These are phyloP conservation scores for Parathielavia hyrcaniae DNA, from an alignment of 495 filamentous ascomycete genomes.

Conservation along the genomic window DNA sequence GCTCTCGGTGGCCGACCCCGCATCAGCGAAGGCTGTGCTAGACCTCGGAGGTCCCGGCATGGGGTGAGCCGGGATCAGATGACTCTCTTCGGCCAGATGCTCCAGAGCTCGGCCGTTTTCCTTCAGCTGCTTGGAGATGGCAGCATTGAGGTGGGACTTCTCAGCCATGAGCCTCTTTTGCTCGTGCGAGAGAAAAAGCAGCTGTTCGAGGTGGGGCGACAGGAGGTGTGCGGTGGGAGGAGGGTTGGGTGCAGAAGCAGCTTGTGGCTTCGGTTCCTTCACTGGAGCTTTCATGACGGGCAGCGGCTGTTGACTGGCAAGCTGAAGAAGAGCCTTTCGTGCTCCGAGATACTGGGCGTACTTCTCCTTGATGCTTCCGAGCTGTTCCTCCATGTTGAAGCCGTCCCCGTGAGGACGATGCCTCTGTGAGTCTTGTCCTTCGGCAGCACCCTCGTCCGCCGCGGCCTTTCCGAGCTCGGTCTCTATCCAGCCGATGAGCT, in stretches of 20 bases:
- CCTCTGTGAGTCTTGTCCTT: constrained; percentile 28
- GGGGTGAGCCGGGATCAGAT: constrained; percentile 59
- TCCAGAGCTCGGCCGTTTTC: constrained; percentile 52
- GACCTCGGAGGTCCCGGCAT: constrained; percentile 31
- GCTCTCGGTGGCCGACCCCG: constrained; percentile 22
- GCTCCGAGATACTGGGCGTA: constrained; percentile 43
- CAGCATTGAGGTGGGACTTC: constrained; percentile 54
- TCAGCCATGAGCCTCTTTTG: constrained; percentile 60
- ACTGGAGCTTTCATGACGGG: constrained; percentile 34
- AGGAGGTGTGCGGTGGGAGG: constrained; percentile 34
- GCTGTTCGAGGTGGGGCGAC: constrained; percentile 49
- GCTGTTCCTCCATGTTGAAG: constrained; percentile 43
- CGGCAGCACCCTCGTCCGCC: constrained; percentile 40
- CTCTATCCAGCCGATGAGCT: constrained; percentile 68
- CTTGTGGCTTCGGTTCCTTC: constrained; percentile 19
- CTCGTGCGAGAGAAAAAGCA: constrained; percentile 52
- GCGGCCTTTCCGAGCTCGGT: constrained; percentile 52
- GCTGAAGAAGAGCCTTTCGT: constrained; percentile 41
- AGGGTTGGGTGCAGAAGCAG: constrained; percentile 20
- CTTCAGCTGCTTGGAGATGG: constrained; percentile 54
- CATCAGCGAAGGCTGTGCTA: constrained; percentile 24
- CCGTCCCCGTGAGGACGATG: constrained; percentile 24
- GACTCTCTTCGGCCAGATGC: constrained; percentile 61
- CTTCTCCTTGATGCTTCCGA: constrained; percentile 44
- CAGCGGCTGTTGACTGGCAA: constrained; percentile 25